Evolutionary conservation across 192 early-diverging fungal species (phyloP).

Genomic region (Entophlyctis helioformis): DNA sequence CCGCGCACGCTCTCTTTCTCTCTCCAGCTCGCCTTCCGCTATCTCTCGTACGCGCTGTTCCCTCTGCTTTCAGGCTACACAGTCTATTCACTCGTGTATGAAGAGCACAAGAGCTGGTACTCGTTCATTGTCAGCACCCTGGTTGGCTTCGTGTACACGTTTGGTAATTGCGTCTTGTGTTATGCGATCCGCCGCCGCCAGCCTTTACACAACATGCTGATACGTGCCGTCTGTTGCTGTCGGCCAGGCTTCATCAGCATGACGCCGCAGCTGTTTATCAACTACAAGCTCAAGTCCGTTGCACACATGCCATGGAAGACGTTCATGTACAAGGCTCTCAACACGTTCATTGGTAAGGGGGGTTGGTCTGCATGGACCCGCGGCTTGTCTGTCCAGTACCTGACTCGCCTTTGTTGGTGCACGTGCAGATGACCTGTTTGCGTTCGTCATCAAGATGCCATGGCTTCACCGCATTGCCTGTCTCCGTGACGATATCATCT

Average conservation of each 20-base stretch:
- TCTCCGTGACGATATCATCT: constrained; percentile 77
- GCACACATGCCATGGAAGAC: constrained; percentile 93
- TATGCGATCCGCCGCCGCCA: no score
- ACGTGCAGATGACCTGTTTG: constrained; percentile 79
- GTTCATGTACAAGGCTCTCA: constrained; percentile 77
- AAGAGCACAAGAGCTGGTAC: constrained; percentile 89
- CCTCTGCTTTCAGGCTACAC: constrained; percentile 71
- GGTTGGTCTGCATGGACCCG: no score
- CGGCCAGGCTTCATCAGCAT: constrained; percentile 50
- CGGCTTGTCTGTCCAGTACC: background rate
- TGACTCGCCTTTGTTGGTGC: constrained; percentile 31
- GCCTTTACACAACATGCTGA: background rate
- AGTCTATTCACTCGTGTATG: constrained; percentile 67
- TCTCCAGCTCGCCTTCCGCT: constrained; percentile 63
- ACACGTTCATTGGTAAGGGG: constrained; percentile 37
- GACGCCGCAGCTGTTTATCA: constrained; percentile 85
- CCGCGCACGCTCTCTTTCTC: background rate
- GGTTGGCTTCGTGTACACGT: constrained; percentile 85
- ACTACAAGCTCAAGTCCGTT: constrained; percentile 71
- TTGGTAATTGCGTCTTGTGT: constrained; percentile 43
- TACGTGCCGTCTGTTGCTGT: no score
- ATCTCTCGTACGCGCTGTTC: constrained; percentile 64
- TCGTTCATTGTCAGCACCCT: constrained; percentile 71
- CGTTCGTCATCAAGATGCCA: constrained; percentile 93
- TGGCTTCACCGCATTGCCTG: constrained; percentile 72